Conservation (phyloP, 495 filamentous ascomycete genomes). For the Lasiosphaeria hispida region DNA sequence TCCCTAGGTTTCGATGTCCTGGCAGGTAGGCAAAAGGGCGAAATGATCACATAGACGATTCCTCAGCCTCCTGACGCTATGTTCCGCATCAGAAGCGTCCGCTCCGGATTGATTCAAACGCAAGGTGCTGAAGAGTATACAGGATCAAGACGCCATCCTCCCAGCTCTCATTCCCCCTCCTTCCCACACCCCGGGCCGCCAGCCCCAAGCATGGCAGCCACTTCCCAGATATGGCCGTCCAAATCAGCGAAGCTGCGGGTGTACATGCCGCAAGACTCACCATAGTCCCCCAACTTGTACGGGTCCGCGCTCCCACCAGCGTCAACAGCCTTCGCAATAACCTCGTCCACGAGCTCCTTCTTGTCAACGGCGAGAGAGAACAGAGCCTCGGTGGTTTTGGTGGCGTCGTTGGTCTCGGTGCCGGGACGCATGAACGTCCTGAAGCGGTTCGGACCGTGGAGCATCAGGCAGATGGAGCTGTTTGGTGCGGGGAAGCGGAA, state of each 20-base stretch:
- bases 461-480: slow-evolving; percentile 19
- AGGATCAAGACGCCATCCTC: too few relatives aligned
- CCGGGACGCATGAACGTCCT: slow-evolving; percentile 19
- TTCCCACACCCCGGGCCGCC: too few relatives aligned
- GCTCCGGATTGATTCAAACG: too few relatives aligned
- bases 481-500: slow-evolving; percentile 21
- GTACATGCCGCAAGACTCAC: slow-evolving; percentile 22
- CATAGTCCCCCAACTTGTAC: slow-evolving; percentile 17
- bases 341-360: slow-evolving; percentile 16
- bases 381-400: slow-evolving; percentile 17
- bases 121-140: too few relatives aligned
- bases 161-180: too few relatives aligned
- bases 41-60: too few relatives aligned
- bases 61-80: too few relatives aligned
- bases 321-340: slow-evolving; percentile 13
- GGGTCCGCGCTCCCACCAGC: slow-evolving; percentile 23
- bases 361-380: slow-evolving; percentile 8
- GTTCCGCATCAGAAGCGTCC: too few relatives aligned
- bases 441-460: slow-evolving; percentile 20
- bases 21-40: too few relatives aligned
- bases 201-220: slow-evolving; percentile 13
- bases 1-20: too few relatives aligned
- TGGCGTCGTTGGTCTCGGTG: slow-evolving; percentile 14
- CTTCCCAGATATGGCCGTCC: slow-evolving; percentile 29
- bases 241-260: slow-evolving; percentile 22